Evolutionary conservation across 1,284 basidiomycete species (phyloP).

Genomic region (Neotropicomus parvogracilis): DNA sequence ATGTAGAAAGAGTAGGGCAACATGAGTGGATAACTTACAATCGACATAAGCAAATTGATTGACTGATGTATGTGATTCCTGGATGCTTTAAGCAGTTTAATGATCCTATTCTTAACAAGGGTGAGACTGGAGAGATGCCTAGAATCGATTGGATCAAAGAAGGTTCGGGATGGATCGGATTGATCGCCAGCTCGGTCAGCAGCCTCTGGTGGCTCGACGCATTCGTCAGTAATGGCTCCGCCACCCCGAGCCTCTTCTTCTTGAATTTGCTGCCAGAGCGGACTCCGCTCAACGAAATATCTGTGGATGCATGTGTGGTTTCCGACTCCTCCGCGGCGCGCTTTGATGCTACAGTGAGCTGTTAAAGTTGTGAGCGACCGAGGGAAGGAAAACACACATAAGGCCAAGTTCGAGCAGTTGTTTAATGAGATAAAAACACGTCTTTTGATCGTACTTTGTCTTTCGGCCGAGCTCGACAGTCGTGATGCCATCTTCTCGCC

Average conservation of each 20-base stretch:
- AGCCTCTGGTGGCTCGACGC: slow-evolving; percentile 25
- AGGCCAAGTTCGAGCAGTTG: slow-evolving; percentile 69
- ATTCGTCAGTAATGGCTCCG: slow-evolving; percentile 27
- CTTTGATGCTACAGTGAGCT: slow-evolving; percentile 54
- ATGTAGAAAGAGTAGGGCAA: slow-evolving; percentile 4
- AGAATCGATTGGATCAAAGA: slow-evolving; percentile 71
- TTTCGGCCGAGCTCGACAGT: slow-evolving; percentile 73
- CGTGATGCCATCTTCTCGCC: slow-evolving; percentile 72
- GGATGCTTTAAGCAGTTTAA: slow-evolving; percentile 65
- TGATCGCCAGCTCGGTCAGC: slow-evolving; percentile 31
- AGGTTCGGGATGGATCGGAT: slow-evolving; percentile 29
- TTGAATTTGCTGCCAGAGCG: slow-evolving; percentile 66
- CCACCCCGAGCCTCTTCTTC: slow-evolving; percentile 56
- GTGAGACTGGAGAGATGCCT: slow-evolving; percentile 71
- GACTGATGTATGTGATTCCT: slow-evolving; percentile 64
- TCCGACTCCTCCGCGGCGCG: slow-evolving; percentile 71
- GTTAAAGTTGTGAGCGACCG: slow-evolving; percentile 3
- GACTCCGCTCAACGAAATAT: slow-evolving; percentile 70
- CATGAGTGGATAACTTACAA: slow-evolving; percentile 45
- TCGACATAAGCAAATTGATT: slow-evolving; percentile 63
- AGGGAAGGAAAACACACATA: slow-evolving; percentile 50
- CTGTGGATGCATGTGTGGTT: slow-evolving; percentile 73
- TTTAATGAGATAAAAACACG: slow-evolving; percentile 80
- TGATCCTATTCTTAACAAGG: slow-evolving; percentile 60
- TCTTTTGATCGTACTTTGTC: slow-evolving; percentile 86